Conservation (phyloP, 192 early-diverging fungal species). For the Umbelopsis sp. region DNA sequence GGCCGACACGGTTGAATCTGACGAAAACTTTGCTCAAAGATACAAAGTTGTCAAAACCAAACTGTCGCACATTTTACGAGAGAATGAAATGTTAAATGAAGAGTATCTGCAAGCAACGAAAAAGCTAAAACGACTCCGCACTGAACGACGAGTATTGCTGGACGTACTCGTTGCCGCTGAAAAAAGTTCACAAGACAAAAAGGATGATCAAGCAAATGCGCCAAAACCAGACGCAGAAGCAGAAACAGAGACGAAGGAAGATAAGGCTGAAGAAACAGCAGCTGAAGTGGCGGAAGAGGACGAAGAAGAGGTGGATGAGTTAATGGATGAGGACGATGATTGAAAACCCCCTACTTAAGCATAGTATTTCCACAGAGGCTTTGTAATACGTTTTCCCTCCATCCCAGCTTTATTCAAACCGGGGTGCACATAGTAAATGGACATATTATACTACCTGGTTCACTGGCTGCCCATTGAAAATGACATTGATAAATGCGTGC, state of each 20-base stretch:
- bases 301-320: conserved; percentile 8
- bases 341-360: background rate
- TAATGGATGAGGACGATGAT: conserved; percentile 14
- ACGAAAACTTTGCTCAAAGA: conserved; percentile 21
- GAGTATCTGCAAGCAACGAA: conserved; percentile 38
- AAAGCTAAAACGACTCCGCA: conserved; percentile 41
- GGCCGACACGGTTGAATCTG: background rate
- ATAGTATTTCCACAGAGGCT: background rate
- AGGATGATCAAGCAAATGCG: background rate
- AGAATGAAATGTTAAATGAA: conserved; percentile 47
- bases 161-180: conserved; percentile 43
- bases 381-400: no score
- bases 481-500: no score
- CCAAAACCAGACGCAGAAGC: no score
- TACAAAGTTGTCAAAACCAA: conserved; percentile 46
- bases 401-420: no score
- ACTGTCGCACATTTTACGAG: conserved; percentile 43
- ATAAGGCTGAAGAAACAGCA: no score
- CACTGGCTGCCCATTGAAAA: no score
- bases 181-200: background rate
- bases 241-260: no score
- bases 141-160: conserved; percentile 44
- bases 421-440: no score
- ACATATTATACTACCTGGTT: no score
- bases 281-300: background rate